Percentiles rank a stretch among this genome's conserved stretches.
These are phyloP conservation scores for Neopestalotiopsis clavispora DNA, from an alignment of 2,329 filamentous ascomycete species.

Conservation along the genomic window DNA sequence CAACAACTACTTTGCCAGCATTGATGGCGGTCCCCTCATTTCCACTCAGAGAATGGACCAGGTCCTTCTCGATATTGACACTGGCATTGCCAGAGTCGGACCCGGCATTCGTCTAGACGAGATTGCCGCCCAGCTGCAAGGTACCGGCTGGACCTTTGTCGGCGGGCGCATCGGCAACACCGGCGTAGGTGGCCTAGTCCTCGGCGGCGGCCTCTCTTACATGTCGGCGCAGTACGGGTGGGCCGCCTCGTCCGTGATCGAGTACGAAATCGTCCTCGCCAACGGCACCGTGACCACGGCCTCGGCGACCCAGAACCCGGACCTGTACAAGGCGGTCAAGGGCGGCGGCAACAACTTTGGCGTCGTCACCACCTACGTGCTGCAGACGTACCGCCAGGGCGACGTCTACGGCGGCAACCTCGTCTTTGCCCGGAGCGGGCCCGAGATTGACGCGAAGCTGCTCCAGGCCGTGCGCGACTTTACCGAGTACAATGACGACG, in stretches of 20 bases:
- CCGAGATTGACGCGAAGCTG: conserved; percentile 39
- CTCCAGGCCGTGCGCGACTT: conserved; percentile 58
- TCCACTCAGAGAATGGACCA: conserved; percentile 50
- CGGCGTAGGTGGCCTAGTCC: conserved; percentile 51
- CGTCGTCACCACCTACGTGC: conserved; percentile 49
- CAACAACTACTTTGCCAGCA: conserved; percentile 57
- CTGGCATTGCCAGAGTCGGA: conserved; percentile 47
- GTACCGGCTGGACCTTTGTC: conserved; percentile 48
- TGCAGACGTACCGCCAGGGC: conserved; percentile 46
- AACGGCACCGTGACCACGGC: conserved; percentile 53
- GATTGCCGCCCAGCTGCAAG: conserved; percentile 44
- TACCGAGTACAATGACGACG: conserved; percentile 60
- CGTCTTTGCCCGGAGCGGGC: conserved; percentile 35
- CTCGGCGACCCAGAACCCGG: conserved; percentile 44
- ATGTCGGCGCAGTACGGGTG: conserved; percentile 56
- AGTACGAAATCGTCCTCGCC: conserved; percentile 58
- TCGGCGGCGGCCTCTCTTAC: conserved; percentile 60
- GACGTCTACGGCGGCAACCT: conserved; percentile 50
- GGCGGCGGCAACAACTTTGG: conserved; percentile 64
- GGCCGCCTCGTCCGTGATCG: conserved; percentile 53
- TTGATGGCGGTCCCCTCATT: conserved; percentile 52
- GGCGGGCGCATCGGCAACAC: conserved; percentile 50
- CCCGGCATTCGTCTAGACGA: conserved; percentile 49
- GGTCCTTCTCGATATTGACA: conserved; percentile 42
- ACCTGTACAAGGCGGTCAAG: conserved; percentile 57